These are phyloP conservation scores for Paulownia fortunei DNA, from an alignment of 257 asterid genomes.

Conservation along the genomic window DNA sequence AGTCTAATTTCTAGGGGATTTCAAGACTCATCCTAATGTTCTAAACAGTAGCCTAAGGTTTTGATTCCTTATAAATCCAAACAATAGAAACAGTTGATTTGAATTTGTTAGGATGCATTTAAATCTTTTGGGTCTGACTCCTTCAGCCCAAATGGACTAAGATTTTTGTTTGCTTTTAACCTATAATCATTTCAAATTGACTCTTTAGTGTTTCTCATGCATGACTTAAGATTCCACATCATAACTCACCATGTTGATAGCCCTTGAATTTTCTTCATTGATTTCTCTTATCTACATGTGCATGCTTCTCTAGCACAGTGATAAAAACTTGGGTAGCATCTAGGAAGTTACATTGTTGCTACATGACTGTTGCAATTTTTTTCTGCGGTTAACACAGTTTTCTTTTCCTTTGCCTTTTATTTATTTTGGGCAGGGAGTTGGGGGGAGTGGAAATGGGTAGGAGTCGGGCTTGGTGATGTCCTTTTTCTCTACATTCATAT, in stretches of 20 bases:
- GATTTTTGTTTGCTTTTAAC: background rate
- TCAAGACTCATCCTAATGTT: background rate
- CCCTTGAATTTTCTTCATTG: no score
- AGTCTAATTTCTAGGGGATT: background rate
- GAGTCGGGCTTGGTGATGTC: background rate
- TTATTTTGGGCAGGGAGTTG: background rate
- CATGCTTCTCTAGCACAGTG: background rate
- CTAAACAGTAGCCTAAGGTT: background rate
- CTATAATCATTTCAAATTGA: background rate
- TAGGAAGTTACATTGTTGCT: background rate
- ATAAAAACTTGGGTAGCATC: background rate
- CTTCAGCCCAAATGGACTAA: background rate
- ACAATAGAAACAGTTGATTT: no score
- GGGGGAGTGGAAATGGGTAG: background rate
- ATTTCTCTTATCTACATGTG: no score
- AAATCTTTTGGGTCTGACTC: background rate
- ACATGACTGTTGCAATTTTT: background rate
- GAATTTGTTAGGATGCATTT: no score
- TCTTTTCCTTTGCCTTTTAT: background rate
- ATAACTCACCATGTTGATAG: background rate
- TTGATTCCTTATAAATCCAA: background rate
- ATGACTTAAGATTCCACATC: background rate
- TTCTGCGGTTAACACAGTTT: background rate
- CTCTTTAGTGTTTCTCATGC: background rate
- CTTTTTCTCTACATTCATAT: conserved; percentile 15